phyloP scores from a whole-genome alignment of 2,329 filamentous ascomycete genomes.

The Bertia moriformis region DNA sequence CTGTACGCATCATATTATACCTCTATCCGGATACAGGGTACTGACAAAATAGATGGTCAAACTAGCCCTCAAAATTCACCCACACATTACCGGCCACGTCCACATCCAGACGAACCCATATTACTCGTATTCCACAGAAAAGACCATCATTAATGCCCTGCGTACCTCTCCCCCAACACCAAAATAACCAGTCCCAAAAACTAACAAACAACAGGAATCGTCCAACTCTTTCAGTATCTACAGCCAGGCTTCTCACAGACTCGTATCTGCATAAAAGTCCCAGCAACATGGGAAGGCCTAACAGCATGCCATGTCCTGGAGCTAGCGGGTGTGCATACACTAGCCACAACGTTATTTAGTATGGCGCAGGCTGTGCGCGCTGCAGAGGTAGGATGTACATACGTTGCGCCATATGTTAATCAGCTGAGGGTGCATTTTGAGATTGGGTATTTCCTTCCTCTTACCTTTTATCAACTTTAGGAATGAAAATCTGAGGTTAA shows the following conservation, averaged over 20 bases:
- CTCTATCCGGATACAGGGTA: constrained; percentile 1
- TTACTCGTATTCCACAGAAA: constrained; percentile 30
- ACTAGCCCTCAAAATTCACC: constrained; percentile 32
- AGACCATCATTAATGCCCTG: constrained; percentile 32
- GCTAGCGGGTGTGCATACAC: constrained; percentile 19
- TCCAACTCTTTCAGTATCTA: constrained; percentile 1
- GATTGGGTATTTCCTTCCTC: background rate
- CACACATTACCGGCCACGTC: constrained; percentile 31
- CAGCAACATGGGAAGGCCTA: constrained; percentile 26
- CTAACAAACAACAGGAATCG: background rate
- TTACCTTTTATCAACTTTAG: background rate
- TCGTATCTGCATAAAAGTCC: constrained; percentile 26
- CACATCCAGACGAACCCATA: constrained; percentile 48
- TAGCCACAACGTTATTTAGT: constrained; percentile 27
- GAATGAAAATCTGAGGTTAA: background rate
- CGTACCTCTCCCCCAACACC: constrained; percentile 19
- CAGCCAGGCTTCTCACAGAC: constrained; percentile 2
- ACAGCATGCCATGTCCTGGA: constrained; percentile 22
- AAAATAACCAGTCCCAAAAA: too few species aligned
- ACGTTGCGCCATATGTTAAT: background rate
- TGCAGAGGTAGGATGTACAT: constrained; percentile 9
- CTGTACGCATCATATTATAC: constrained; percentile 18
- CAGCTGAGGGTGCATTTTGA: background rate
- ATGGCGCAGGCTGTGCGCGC: constrained; percentile 24
- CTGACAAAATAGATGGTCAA: constrained; percentile 30